A percentile compares a stretch with the other conserved stretches of the same genome.
Evolutionary conservation across 495 filamentous ascomycete genomes (phyloP).

Genomic region (Xylaria longipes): DNA sequence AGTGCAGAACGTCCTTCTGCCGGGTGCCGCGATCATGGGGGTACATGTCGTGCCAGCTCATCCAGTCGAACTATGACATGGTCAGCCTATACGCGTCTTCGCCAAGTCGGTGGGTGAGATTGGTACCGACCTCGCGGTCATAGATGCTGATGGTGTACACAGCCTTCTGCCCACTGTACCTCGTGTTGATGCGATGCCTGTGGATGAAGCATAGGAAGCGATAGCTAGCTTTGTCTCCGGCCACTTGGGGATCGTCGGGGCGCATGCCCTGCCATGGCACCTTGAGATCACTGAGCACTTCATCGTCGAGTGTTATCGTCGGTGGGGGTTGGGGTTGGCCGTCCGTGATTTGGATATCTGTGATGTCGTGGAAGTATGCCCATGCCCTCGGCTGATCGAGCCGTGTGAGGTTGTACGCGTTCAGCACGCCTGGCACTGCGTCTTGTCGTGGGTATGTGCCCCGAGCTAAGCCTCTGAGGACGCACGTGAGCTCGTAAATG

Average conservation of each 20-base stretch:
- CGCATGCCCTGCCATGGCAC: background rate
- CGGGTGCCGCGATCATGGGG: background rate
- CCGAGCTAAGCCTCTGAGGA: background rate
- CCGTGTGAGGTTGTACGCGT: background rate
- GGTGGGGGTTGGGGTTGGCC: background rate
- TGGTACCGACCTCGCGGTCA: background rate
- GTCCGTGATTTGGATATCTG: background rate
- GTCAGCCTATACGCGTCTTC: background rate
- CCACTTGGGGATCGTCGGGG: background rate
- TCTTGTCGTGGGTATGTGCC: background rate
- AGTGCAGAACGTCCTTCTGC: background rate
- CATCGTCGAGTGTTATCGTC: background rate
- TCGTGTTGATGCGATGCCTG: background rate
- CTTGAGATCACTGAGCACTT: background rate
- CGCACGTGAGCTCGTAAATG: background rate
- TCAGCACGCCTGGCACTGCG: background rate
- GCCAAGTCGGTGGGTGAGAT: background rate
- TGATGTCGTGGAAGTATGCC: conserved; percentile 5
- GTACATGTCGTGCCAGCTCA: conserved; percentile 5
- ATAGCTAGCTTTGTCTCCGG: background rate
- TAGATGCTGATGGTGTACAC: conserved; percentile 2
- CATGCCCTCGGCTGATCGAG: background rate
- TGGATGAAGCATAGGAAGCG: conserved; percentile 4
- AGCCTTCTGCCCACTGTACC: background rate
- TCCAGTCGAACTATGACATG: background rate